A percentile compares a stretch with the other conserved stretches of the same genome.
These are phyloP conservation scores for Nicotiana tomentosiformis DNA, from an alignment of 257 asterid species.

Conservation along the genomic window DNA sequence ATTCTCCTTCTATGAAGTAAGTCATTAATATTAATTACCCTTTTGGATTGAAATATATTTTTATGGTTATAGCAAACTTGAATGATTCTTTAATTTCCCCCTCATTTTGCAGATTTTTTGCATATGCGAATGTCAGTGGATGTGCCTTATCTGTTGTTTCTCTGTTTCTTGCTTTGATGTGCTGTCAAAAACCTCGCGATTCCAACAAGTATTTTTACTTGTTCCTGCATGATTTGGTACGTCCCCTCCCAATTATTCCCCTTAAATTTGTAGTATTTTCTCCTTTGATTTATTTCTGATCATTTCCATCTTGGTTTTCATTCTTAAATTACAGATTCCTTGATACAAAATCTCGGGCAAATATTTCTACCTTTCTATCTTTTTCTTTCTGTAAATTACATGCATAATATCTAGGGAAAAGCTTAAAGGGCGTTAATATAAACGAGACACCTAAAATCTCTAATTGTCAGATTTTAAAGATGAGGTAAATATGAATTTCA, in stretches of 20 bases:
- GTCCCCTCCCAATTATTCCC: background rate
- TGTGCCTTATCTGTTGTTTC: conserved; percentile 34
- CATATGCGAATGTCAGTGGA: conserved; percentile 41
- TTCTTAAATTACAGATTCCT: too few relatives aligned
- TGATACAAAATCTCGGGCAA: background rate
- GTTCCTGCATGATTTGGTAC: conserved; percentile 68
- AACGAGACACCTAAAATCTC: background rate
- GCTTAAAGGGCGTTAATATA: background rate
- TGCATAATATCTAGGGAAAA: background rate
- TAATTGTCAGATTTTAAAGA: background rate
- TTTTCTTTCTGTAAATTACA: background rate
- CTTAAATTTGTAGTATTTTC: background rate
- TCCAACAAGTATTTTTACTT: conserved; percentile 34
- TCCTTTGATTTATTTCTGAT: background rate
- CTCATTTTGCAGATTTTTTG: conserved; percentile 46
- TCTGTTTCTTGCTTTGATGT: conserved; percentile 20
- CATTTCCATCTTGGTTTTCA: background rate
- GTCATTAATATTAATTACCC: background rate
- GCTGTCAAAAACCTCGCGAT: conserved; percentile 19
- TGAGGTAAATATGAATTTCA: background rate
- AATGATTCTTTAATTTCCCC: too few relatives aligned
- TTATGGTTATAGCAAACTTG: too few relatives aligned
- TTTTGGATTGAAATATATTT: background rate
- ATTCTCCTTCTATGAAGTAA: conserved; percentile 59
- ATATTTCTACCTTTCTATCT: background rate